Base-by-base conservation (phyloP, 2,329 filamentous ascomycete species). In the Alternaria novae-zelandiae region DNA sequence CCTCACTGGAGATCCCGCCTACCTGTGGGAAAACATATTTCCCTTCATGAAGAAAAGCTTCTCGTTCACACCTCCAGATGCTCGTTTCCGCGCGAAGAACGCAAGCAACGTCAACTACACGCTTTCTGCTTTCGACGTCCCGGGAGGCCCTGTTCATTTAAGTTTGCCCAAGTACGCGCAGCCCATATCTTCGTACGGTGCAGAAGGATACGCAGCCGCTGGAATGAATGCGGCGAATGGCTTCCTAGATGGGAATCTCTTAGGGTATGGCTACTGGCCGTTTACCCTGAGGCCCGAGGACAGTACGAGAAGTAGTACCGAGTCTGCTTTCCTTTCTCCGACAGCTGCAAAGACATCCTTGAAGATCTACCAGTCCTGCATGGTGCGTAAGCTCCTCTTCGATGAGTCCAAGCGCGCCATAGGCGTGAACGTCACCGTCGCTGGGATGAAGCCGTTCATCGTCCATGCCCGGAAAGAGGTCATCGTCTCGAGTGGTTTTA, bases 41-140 rank as follows among this genome's bases (percentile, higher is more conserved):
- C 69, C 69, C 4, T 77, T 70, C 45, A 75, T 75, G 57, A 61
- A 71, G 43, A 74, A 73, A 56, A 71, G 68, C 25, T 69, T 76
- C 23, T 70, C 65, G 21, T 75, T 78, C 49, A 76, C 71, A 4
- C 53, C 63, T 6, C 75, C 77, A 5, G 54, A 74, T 10, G 12
- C 30, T 23, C 46, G 41, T 12, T 59, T 54, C n/a, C 63, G 65
- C 12, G 53, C 49, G 20, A 51, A 57, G 49, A 66, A 55, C 8
- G 47, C 47, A 21, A 59, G 26, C 11, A 51, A 41, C 13, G 55
- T 62, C 9, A 64, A 64, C 21, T 66, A 51, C n/a, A 64, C 56
- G 5, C 32, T 66, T 5, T 59, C 60, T 17, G 54, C 56, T 6
- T 63, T 63, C 13, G 43, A 66, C 9, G 21, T 7, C 6, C 57